Base-by-base conservation (phyloP, 345 rosid genomes). In the Eucalyptus cladocalyx region DNA sequence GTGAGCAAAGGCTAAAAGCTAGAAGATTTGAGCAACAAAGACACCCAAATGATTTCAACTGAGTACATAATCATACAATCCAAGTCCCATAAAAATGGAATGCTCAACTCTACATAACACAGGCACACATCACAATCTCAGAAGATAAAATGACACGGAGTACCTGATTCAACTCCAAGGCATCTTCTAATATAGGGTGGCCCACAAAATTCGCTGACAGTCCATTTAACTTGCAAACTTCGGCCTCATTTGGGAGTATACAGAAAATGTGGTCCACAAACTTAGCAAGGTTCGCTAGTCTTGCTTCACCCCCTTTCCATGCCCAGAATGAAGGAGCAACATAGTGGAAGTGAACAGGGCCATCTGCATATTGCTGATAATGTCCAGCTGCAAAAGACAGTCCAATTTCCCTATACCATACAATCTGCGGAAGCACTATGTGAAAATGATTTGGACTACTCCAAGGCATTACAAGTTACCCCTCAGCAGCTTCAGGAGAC, bases 291-390 rank as follows among this genome's bases (percentile, higher is more conserved):
- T 93, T 92, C 89, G 91, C 90, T 58, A 97, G 96, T 88, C 99
- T 94, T 86, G 93, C 93, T 80, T 96, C 98, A 89, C 98, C 99
- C 86, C 99, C 99, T 95, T 92, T 96, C 99, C 99, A 97, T 5
- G 99, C 99, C 99, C 99, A 97, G 89, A 96, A 97, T 32, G 99
- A 97, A 28, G 98, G 99, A 86, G 99, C 98, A 13, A 97, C 99
- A 86, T 94, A 97, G 91, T 97, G 99, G 90, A 95, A 96, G 90
- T 96, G 98, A 65, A 93, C 91, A 1, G 98, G 95, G 87, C 87
- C 80, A 86, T 91, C 91, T 90, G 85, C 62, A 51, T 65, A 51
- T 58, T 89, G 90, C 89, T 88, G 88, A 88, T 88, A 88, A 72
- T 93, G 93, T 95, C 94, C 95, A 94, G 95, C 99, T 97, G 98